Base-by-base conservation (phyloP, 2,329 filamentous ascomycete species). In the Volutella citrinella region DNA sequence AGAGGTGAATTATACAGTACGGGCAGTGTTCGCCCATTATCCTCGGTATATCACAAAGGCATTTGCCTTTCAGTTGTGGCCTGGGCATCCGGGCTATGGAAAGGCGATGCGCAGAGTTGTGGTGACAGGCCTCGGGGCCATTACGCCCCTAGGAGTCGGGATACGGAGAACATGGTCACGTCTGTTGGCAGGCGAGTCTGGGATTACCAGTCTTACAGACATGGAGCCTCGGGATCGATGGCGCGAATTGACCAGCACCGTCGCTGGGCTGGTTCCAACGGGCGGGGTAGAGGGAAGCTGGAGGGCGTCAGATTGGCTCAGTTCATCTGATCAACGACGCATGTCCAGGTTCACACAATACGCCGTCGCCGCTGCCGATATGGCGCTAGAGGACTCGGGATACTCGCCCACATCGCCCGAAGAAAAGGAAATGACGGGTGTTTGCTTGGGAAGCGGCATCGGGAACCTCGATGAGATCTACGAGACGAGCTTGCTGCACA, bases 271-370 rank as follows among this genome's bases (percentile, higher is more conserved):
- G 13, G 85, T 98, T 1, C 89, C 91, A 2, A 60, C 54, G 27
- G 56, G 56, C 6, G 43, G 59, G 6, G 57, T 55, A 36, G 55
- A 65, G 36, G 55, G 66, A 61, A 47, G 66, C 27, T 82, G 74
- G 79, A 58, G 61, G 19, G 55, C 72, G 2, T 59, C 64, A 10
- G 71, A 80, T 47, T 82, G 77, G 73, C 53, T 80, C 31, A 62
- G 59, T 27, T 56, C 63, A 16, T 56, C 68, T 2, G 77, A 81
- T 38, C 71, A 76, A 54, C 78, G 89, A 5, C 84, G 87, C 54
- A 94, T 94, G 81, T 89, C 93, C n/a, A 74, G 70, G 16, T 97
- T 97, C 57, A 78, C 89, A 5, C 90, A 97, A 60, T 97, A 94
- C 66, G 91, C 90, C 11, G 74, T 95, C 55, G 88, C 86, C 10